These are phyloP conservation scores for Dothistroma septosporum DNA, from an alignment of 2,329 filamentous ascomycete genomes.

Conservation along the genomic window DNA sequence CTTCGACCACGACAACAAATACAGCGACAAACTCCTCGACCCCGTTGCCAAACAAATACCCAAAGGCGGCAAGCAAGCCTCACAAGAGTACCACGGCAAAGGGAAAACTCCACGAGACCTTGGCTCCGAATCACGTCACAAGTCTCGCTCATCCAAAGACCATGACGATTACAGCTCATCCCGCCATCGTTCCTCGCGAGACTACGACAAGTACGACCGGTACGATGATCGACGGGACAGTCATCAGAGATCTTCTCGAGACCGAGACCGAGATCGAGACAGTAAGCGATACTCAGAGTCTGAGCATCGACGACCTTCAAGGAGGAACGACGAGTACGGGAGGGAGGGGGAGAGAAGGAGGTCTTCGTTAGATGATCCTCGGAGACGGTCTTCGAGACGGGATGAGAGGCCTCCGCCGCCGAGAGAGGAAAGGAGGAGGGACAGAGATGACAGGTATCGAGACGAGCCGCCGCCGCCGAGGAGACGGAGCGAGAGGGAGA, in stretches of 20 bases:
- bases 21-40: conserved; percentile 9
- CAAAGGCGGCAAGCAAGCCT: neutral
- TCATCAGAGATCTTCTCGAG: neutral
- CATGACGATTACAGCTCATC: neutral
- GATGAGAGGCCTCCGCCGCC: neutral
- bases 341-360: neutral
- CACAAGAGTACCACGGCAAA: neutral
- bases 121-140: neutral
- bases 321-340: neutral
- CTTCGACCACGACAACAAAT: conserved; percentile 11
- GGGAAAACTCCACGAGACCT: neutral
- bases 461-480: neutral
- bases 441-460: neutral
- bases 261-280: neutral
- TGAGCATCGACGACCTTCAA: neutral
- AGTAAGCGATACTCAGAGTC: neutral
- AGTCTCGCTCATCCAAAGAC: neutral
- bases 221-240: neutral
- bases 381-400: neutral
- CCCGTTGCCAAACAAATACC: conserved; percentile 2
- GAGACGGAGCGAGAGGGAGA: neutral
- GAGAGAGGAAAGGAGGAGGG: neutral
- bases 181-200: neutral
- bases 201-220: neutral
- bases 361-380: neutral